Conservation (phyloP, 2,329 filamentous ascomycete species). For the Calonectria montana region DNA sequence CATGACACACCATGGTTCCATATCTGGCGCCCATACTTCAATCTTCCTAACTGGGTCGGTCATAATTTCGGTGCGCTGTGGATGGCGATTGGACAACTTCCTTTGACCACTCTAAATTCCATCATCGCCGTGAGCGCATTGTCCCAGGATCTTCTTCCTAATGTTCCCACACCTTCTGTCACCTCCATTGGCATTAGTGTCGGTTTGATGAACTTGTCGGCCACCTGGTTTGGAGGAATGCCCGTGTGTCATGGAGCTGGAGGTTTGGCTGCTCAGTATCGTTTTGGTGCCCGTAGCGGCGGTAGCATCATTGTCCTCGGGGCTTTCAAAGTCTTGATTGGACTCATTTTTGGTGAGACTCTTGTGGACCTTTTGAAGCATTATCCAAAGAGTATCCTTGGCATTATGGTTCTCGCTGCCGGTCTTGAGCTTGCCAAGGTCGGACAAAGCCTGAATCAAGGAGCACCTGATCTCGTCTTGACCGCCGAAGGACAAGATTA, state of each 20-base stretch:
- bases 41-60: slow-evolving; percentile 49
- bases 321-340: slow-evolving; percentile 78
- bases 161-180: slow-evolving; percentile 73
- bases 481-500: slow-evolving; percentile 52
- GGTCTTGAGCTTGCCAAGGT: slow-evolving; percentile 90
- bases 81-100: slow-evolving; percentile 86
- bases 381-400: slow-evolving; percentile 83
- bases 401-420: slow-evolving; percentile 89
- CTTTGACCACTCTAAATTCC: slow-evolving; percentile 92
- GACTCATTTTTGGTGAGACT: slow-evolving; percentile 78
- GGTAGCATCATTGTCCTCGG: slow-evolving; percentile 86
- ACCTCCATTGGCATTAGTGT: slow-evolving; percentile 86
- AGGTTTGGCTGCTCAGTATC: slow-evolving; percentile 88
- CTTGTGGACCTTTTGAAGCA: slow-evolving; percentile 76
- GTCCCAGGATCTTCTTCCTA: slow-evolving; percentile 79
- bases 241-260: slow-evolving; percentile 94
- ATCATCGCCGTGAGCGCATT: slow-evolving; percentile 88
- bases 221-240: slow-evolving; percentile 95
- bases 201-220: slow-evolving; percentile 82
- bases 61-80: slow-evolving; percentile 51
- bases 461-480: slow-evolving; percentile 70
- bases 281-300: slow-evolving; percentile 91
- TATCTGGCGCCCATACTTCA: slow-evolving; percentile 69
- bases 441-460: slow-evolving; percentile 85
- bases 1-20: slow-evolving; percentile 62